These are phyloP conservation scores for Carex littledalei DNA, from an alignment of 176 grass and related monocot genomes.

Conservation along the genomic window DNA sequence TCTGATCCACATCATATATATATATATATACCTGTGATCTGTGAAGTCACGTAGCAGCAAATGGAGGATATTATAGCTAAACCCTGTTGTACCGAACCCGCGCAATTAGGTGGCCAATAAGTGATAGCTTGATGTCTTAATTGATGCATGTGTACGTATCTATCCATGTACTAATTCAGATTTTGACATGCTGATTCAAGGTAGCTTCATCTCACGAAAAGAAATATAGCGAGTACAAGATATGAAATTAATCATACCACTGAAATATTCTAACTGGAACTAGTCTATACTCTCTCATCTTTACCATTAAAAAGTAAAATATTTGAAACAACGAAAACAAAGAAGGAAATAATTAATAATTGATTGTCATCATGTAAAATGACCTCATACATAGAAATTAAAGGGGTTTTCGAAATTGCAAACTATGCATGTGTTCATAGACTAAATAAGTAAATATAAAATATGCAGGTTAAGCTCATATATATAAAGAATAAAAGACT, in stretches of 20 bases:
- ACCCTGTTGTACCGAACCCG: background rate
- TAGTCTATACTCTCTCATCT: background rate
- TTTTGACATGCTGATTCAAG: background rate
- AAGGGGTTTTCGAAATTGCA: background rate
- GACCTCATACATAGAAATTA: background rate
- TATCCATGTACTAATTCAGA: background rate
- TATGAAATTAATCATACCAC: background rate
- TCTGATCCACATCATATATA: background rate
- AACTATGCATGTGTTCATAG: background rate
- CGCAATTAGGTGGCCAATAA: background rate
- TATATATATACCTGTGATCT: background rate
- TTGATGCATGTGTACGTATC: background rate
- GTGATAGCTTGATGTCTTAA: background rate
- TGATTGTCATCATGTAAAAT: background rate
- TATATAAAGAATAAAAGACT: conserved; percentile 11
- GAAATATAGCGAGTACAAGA: background rate
- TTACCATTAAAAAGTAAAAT: background rate
- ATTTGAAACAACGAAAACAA: background rate
- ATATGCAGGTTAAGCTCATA: background rate
- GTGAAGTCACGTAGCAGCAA: background rate
- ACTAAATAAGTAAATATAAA: background rate
- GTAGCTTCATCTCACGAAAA: background rate
- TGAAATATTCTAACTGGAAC: background rate
- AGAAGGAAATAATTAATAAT: background rate
- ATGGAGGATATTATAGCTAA: background rate